Percentiles rank a stretch among this genome's conserved stretches.
Conservation (phyloP, 2,329 filamentous ascomycete species). For the Alternaria ethzedia region DNA sequence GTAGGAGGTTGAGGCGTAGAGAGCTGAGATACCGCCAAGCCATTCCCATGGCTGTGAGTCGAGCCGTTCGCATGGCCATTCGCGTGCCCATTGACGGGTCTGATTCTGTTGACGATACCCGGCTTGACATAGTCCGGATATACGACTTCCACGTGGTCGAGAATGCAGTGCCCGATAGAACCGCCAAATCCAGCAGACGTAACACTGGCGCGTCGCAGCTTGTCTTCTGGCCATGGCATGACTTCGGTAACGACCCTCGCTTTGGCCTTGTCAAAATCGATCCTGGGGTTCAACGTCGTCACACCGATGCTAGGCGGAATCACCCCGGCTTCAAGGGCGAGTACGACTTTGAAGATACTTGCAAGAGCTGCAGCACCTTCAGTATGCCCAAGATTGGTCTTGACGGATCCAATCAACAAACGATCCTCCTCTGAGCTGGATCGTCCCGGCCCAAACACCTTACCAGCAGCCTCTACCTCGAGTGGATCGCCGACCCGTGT, state of each 20-base stretch:
- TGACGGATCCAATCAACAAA: conserved; percentile 33
- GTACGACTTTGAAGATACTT: conserved; percentile 35
- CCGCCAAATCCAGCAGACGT: conserved; percentile 23
- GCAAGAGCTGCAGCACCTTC: conserved; percentile 35
- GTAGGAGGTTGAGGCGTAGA: neutral
- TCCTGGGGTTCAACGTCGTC: conserved; percentile 15
- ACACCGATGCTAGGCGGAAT: conserved; percentile 36
- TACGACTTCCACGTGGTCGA: conserved; percentile 3
- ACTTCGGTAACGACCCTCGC: conserved; percentile 7
- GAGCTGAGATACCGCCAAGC: neutral
- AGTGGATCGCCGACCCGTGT: conserved; percentile 30
- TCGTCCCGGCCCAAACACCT: conserved; percentile 12
- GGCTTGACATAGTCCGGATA: neutral
- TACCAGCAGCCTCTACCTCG: conserved; percentile 22
- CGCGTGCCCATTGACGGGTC: neutral
- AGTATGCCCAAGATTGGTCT: conserved; percentile 42
- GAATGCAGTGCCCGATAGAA: conserved; percentile 13
- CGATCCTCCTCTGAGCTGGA: neutral
- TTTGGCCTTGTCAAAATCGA: conserved; percentile 4
- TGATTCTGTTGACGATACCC: neutral
- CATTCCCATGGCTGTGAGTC: neutral
- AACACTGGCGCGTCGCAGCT: conserved; percentile 3
- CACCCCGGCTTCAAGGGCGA: conserved; percentile 27
- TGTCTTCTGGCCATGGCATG: conserved; percentile 12
- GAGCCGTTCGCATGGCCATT: neutral